Percentiles rank a stretch among this genome's conserved stretches.
phyloP scores from a whole-genome alignment of 371 early-diverging fungal species.

The Lichtheimia ramosa region DNA sequence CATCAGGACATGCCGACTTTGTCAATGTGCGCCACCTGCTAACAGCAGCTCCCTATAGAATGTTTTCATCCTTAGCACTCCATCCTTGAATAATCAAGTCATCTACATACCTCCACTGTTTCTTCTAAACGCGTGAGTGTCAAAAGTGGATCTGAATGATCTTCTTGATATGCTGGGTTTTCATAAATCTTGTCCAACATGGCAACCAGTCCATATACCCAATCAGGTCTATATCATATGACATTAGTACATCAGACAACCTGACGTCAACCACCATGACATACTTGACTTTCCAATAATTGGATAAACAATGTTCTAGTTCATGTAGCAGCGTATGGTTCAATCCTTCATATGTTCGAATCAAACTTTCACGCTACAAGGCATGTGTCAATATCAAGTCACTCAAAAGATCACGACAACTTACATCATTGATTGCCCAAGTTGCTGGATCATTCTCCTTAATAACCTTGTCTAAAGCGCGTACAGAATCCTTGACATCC shows the following conservation, averaged over 20 bases:
- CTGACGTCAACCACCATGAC: too few relatives aligned
- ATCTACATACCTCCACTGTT: constrained; percentile 39
- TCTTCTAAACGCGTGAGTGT: constrained; percentile 41
- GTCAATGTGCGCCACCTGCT: constrained; percentile 47
- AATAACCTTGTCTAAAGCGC: constrained; percentile 44
- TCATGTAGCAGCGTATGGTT: constrained; percentile 39
- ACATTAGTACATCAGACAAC: too few relatives aligned
- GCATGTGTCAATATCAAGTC: neutral
- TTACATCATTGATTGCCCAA: constrained; percentile 60
- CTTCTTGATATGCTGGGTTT: constrained; percentile 44
- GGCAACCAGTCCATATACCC: constrained; percentile 37
- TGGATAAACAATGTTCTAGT: constrained; percentile 37
- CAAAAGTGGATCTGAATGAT: constrained; percentile 38
- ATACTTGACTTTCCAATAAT: constrained; percentile 49
- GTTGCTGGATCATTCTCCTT: constrained; percentile 46
- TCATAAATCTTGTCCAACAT: constrained; percentile 54
- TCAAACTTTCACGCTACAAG: constrained; percentile 38
- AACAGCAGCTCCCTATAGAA: constrained; percentile 47
- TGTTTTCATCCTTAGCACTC: too few relatives aligned
- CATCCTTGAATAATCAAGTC: too few relatives aligned
- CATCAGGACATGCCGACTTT: constrained; percentile 34
- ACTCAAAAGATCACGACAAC: constrained; percentile 5
- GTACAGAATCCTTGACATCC: constrained; percentile 52
- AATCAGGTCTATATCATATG: constrained; percentile 30
- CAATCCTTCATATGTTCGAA: constrained; percentile 45